These are phyloP conservation scores for Jackrogersella multiformis DNA, from an alignment of 495 filamentous ascomycete species.

Conservation along the genomic window DNA sequence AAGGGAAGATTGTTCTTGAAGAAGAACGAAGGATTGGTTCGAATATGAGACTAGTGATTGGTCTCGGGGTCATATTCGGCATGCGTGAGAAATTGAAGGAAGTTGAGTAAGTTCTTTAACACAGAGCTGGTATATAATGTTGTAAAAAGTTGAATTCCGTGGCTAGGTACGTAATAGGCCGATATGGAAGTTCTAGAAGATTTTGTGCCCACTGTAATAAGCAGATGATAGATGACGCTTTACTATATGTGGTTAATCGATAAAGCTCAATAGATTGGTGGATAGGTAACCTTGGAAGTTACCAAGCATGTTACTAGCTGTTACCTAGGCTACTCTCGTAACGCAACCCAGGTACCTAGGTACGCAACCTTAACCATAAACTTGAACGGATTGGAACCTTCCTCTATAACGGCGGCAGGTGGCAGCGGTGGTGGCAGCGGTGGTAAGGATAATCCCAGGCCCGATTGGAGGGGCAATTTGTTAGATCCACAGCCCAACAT, in stretches of 20 bases:
- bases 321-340: too few relatives aligned
- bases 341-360: too few relatives aligned
- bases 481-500: too few relatives aligned
- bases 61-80: conserved; percentile 31
- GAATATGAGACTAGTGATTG: conserved; percentile 4
- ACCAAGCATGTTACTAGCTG: too few relatives aligned
- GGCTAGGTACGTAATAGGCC: conserved; percentile 3
- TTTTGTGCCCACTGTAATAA: not conserved
- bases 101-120: too few relatives aligned
- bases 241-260: not conserved
- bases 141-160: too few relatives aligned
- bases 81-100: not conserved
- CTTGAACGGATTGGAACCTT: too few relatives aligned
- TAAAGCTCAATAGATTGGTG: too few relatives aligned
- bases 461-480: conserved; percentile 23
- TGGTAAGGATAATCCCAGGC: conserved; percentile 19
- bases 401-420: too few relatives aligned
- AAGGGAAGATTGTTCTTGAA: conserved; percentile 8
- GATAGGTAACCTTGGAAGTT: too few relatives aligned
- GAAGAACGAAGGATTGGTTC: conserved; percentile 15
- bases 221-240: not conserved
- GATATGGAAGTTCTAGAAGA: not conserved
- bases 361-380: too few relatives aligned
- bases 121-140: too few relatives aligned
- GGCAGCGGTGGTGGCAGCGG: not conserved